Percentiles rank a stretch among this genome's conserved stretches.
These are phyloP conservation scores for Pseudogymnoascus sp. DNA, from an alignment of 2,329 filamentous ascomycete species.

Conservation along the genomic window DNA sequence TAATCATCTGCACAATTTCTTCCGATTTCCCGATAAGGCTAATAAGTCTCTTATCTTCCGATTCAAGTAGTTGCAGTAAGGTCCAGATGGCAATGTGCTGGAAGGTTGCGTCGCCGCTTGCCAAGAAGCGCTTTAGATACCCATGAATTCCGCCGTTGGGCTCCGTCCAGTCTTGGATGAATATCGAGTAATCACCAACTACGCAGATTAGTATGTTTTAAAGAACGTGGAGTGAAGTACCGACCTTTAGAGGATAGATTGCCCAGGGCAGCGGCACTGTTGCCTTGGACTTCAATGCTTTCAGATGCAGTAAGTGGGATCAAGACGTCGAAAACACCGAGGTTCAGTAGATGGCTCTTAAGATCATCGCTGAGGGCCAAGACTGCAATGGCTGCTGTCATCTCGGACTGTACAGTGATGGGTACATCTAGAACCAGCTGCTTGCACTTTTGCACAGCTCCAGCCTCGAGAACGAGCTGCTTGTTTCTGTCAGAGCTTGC, in stretches of 20 bases:
- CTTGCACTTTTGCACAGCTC: conserved; percentile 97
- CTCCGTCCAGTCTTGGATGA: conserved; percentile 87
- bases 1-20: conserved; percentile 87
- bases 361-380: conserved; percentile 91
- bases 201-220: conserved; percentile 31
- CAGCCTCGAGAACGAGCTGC: conserved; percentile 90
- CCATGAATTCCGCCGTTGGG: conserved; percentile 93
- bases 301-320: conserved; percentile 92
- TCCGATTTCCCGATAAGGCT: conserved; percentile 81
- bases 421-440: conserved; percentile 90
- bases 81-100: conserved; percentile 99
- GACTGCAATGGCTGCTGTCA: conserved; percentile 98
- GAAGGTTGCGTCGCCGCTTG: conserved; percentile 92
- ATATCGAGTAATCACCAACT: conserved; percentile 97
- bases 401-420: conserved; percentile 92
- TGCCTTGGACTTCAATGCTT: conserved; percentile 96
- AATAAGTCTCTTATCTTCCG: conserved; percentile 83
- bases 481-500: conserved; percentile 98
- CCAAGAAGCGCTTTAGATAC: conserved; percentile 86
- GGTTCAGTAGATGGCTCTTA: conserved; percentile 79
- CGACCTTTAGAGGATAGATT: conserved; percentile 95
- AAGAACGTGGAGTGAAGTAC: conserved; percentile 19
- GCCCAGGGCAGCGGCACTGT: conserved; percentile 89
- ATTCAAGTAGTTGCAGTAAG: conserved; percentile 87
- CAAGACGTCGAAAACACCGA: conserved; percentile 92